A percentile compares a stretch with the other conserved stretches of the same genome.
Evolutionary conservation across 768 basidiomycete species (phyloP).

Genomic region (Tylopilus cervinicoccineus): DNA sequence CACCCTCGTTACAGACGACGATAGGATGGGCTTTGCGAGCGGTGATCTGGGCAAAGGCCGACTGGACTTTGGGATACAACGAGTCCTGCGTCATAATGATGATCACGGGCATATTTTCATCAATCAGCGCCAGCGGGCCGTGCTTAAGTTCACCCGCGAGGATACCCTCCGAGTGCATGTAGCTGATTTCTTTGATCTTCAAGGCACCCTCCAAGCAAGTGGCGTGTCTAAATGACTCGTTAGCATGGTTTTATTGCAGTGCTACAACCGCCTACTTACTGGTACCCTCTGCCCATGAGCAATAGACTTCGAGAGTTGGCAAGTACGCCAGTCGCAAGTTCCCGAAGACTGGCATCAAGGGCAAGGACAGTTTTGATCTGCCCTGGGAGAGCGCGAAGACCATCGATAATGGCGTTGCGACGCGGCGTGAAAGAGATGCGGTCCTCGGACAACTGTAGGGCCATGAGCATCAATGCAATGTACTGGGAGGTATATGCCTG

Average conservation of each 20-base stretch:
- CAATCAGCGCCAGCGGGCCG: slow-evolving; percentile 94
- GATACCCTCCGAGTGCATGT: slow-evolving; percentile 66
- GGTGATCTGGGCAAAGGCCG: slow-evolving; percentile 93
- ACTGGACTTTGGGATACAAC: slow-evolving; percentile 96
- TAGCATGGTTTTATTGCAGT: neutral
- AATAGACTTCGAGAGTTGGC: slow-evolving; percentile 82
- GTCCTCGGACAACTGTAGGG: slow-evolving; percentile 97
- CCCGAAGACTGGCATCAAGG: slow-evolving; percentile 70
- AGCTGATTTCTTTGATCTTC: slow-evolving; percentile 99
- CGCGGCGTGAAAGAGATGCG: slow-evolving; percentile 90
- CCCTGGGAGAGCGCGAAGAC: slow-evolving; percentile 82
- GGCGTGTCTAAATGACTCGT: slow-evolving; percentile 55
- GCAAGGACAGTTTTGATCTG: slow-evolving; percentile 88
- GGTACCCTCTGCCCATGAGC: slow-evolving; percentile 97
- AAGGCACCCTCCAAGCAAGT: slow-evolving; percentile 97
- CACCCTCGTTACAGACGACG: slow-evolving; percentile 93
- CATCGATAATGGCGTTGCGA: slow-evolving; percentile 89
- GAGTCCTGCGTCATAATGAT: slow-evolving; percentile 99
- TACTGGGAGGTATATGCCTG: slow-evolving; percentile 99
- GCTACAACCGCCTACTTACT: slow-evolving; percentile 46
- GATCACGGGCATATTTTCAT: slow-evolving; percentile 98
- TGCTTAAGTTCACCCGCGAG: slow-evolving; percentile 99
- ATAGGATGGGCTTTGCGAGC: slow-evolving; percentile 95
- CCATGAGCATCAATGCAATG: slow-evolving; percentile 96
- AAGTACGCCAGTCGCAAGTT: slow-evolving; percentile 75